A percentile compares a stretch with the other conserved stretches of the same genome.
phyloP scores from a whole-genome alignment of 192 early-diverging fungal species.

The Phycomyces blakesleeanus region DNA sequence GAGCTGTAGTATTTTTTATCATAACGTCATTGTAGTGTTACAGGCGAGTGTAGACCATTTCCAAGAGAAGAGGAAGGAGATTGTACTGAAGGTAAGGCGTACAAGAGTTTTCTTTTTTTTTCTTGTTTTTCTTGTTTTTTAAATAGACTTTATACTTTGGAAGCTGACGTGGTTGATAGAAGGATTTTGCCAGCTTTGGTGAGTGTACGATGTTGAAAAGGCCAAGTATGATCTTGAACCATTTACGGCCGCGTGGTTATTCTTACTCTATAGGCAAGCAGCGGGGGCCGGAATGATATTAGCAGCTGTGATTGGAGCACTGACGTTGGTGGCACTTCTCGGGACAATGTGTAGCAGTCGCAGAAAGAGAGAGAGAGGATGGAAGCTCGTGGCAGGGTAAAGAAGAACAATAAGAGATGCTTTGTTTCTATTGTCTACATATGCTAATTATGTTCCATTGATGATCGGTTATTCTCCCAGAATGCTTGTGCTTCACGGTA shows the following conservation, averaged over 20 bases:
- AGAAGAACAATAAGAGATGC: too few relatives aligned
- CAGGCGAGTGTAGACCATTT: constrained; percentile 27
- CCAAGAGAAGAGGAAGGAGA: constrained; percentile 17
- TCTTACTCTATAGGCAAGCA: constrained; percentile 9
- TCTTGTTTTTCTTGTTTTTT: too few relatives aligned
- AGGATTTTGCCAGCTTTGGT: constrained; percentile 23
- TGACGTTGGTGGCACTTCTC: constrained; percentile 18
- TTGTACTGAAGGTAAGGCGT: constrained; percentile 19
- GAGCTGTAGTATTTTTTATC: neutral
- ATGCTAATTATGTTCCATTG: neutral
- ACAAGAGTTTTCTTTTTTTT: too few relatives aligned
- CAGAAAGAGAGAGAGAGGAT: constrained; percentile 23
- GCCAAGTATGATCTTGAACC: neutral
- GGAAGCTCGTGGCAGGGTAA: constrained; percentile 28
- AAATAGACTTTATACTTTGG: too few relatives aligned
- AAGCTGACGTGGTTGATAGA: constrained; percentile 1
- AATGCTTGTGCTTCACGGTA: constrained; percentile 21
- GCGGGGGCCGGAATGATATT: constrained; percentile 25
- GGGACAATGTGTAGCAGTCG: constrained; percentile 23
- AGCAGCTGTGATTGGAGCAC: constrained; percentile 16
- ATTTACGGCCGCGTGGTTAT: neutral
- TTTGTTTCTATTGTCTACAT: too few relatives aligned
- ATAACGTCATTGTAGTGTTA: constrained; percentile 11
- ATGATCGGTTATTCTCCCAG: constrained; percentile 3
- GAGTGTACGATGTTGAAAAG: neutral